Evolutionary conservation across 768 basidiomycete species (phyloP), one percentile per base, ranked within the genome.

Genomic region (Ephemerocybe angulata): DNA sequence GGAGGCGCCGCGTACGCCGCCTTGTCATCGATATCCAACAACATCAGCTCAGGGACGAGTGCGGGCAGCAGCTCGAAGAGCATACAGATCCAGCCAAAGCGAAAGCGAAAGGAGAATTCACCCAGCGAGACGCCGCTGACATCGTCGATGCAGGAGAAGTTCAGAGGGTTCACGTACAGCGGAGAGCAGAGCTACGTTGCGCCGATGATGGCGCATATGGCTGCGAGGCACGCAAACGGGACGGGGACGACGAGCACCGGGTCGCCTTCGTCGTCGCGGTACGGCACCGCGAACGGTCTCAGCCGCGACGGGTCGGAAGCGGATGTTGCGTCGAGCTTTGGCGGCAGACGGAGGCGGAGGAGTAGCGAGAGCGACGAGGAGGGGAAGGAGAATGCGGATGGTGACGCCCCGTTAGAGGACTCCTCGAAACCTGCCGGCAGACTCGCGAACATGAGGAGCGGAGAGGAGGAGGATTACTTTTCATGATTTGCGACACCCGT

Each of bases 141-240:
- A 58, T 91, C 76, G 67, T 91, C 88, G 65, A 90, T 98, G 43
- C 95, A 98, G 74, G 95, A 95, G 74, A 93, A 97, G 67, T 98
- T 98, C 71, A 81, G 88, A 43, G 96, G 96, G 19, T 98, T 98
- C 77, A 95, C 90, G 7, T 92, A 87, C 66, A 85, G 84, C 27
- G 88, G 88, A 48, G 86, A 85, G 24, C 87, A 88, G 73, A 85
- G 84, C 53, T 69, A 88, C 28, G 67, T 76, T 4, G 75, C 72
- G 11, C 70, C 75, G n/a, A 64, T 66, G 60, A 71, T 71, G 50
- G 78, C 37, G 17, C 52, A 54, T 37, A n/a, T n/a, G n/a, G 58
- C 56, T 40, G 53, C 22, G 12, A 29, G 11, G 78, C 5, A 62
- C 74, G 60, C 57, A 60, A 41, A 41, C 21, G 62, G 62, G 60